Conservation (phyloP, 2,329 filamentous ascomycete species). For the Thermochaetoides dissita region DNA sequence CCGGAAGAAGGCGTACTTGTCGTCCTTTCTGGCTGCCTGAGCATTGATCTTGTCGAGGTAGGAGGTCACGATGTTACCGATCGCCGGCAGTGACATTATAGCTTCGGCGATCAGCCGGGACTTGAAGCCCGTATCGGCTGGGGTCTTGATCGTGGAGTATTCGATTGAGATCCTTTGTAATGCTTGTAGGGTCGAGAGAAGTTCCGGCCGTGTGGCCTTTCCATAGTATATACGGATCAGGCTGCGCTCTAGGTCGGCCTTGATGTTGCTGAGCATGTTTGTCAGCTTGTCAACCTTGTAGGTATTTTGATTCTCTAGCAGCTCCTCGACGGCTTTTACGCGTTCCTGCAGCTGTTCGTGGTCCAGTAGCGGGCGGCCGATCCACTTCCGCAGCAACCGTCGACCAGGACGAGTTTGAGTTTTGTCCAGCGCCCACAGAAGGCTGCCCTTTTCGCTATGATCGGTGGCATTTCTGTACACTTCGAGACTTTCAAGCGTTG, state of each 20-base stretch:
- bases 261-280: constrained; percentile 55
- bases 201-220: constrained; percentile 80
- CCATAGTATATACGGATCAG: constrained; percentile 95
- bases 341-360: constrained; percentile 61
- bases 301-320: constrained; percentile 55
- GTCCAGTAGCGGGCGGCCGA: constrained; percentile 78
- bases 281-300: constrained; percentile 60
- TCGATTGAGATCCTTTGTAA: constrained; percentile 69
- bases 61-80: constrained; percentile 55
- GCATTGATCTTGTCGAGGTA: constrained; percentile 78
- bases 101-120: constrained; percentile 58
- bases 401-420: constrained; percentile 83
- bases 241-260: constrained; percentile 77
- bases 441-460: constrained; percentile 66
- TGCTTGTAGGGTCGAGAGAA: constrained; percentile 71
- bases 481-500: constrained; percentile 83
- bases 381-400: constrained; percentile 81
- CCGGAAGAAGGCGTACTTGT: constrained; percentile 89
- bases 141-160: constrained; percentile 52
- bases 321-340: constrained; percentile 72
- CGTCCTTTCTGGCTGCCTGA: constrained; percentile 67
- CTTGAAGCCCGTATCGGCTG: constrained; percentile 56
- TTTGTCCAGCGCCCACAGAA: constrained; percentile 92
- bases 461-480: constrained; percentile 94
- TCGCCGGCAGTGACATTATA: constrained; percentile 61